phyloP scores from a whole-genome alignment of 441 rosid genomes.

The Biscutella laevigata region DNA sequence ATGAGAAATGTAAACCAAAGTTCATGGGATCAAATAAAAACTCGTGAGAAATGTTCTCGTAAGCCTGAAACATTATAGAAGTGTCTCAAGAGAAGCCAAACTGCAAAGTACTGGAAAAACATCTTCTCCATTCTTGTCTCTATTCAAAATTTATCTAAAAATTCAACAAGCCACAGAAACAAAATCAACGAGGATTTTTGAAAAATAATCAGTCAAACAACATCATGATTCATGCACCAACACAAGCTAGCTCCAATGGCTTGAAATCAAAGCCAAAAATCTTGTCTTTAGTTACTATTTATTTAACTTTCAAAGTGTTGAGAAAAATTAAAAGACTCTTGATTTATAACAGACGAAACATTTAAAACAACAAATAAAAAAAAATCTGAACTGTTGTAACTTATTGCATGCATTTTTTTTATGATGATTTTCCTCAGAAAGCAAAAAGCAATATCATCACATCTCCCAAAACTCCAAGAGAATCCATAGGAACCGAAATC shows the following conservation, averaged over 20 bases:
- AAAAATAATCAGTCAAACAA: neutral
- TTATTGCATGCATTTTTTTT: neutral
- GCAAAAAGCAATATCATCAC: no score
- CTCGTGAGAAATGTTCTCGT: neutral
- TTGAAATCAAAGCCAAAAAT: neutral
- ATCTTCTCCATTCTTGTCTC: neutral
- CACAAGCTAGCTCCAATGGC: neutral
- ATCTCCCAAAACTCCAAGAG: neutral
- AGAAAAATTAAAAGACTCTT: no score
- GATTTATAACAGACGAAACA: no score
- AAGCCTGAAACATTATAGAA: neutral
- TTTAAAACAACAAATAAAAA: neutral
- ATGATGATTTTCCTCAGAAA: no score
- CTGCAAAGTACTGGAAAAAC: neutral
- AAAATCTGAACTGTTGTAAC: neutral
- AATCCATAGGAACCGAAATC: neutral
- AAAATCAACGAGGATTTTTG: neutral
- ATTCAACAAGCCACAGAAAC: neutral
- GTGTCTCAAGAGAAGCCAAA: neutral
- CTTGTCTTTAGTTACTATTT: no score
- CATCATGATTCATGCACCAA: no score
- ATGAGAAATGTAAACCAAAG: neutral
- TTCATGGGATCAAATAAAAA: neutral
- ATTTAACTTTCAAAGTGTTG: no score
- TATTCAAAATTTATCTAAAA: neutral